A percentile compares a stretch with the other conserved stretches of the same genome.
These are phyloP conservation scores for Taxawa tesnikishii DNA, from an alignment of 2,329 filamentous ascomycete species.

Conservation along the genomic window DNA sequence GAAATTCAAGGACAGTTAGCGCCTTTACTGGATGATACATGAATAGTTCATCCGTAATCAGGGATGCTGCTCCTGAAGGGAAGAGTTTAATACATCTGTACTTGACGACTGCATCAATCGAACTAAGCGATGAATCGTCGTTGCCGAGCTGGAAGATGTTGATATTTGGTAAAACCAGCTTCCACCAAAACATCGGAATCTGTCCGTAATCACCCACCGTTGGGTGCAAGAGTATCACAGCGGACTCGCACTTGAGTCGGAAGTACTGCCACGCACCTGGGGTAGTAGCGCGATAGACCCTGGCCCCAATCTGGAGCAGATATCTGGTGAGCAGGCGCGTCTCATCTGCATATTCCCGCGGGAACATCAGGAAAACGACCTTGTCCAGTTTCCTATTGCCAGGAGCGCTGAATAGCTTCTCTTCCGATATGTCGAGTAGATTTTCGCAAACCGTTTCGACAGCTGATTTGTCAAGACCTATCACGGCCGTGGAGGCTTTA, in stretches of 20 bases:
- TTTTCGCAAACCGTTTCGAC: constrained; percentile 1
- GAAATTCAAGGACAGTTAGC: constrained; percentile 22
- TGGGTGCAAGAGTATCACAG: constrained; percentile 7
- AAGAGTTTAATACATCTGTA: constrained; percentile 20
- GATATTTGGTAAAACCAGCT: constrained; percentile 1
- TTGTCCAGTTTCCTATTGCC: constrained; percentile 5
- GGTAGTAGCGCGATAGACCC: constrained; percentile 13
- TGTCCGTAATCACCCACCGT: constrained; percentile 6
- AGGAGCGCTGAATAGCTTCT: constrained; percentile 2
- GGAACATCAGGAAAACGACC: constrained; percentile 17
- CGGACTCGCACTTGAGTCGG: constrained; percentile 5
- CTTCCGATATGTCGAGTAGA: constrained; percentile 1
- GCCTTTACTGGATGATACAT: constrained; percentile 24
- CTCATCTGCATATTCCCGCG: constrained; percentile 10
- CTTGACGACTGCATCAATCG: constrained; percentile 4
- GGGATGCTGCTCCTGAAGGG: constrained; percentile 24
- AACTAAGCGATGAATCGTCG: not conserved
- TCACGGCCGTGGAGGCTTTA: not conserved
- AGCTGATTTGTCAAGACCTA: not conserved
- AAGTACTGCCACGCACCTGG: constrained; percentile 17
- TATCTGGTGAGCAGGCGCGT: constrained; percentile 10
- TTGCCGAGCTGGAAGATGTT: constrained; percentile 8
- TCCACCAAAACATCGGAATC: constrained; percentile 8
- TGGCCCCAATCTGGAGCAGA: constrained; percentile 11
- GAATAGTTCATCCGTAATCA: constrained; percentile 32